A percentile compares a stretch with the other conserved stretches of the same genome.
phyloP scores from a whole-genome alignment of 306 rosid genomes.

The Crataegus laevigata region DNA sequence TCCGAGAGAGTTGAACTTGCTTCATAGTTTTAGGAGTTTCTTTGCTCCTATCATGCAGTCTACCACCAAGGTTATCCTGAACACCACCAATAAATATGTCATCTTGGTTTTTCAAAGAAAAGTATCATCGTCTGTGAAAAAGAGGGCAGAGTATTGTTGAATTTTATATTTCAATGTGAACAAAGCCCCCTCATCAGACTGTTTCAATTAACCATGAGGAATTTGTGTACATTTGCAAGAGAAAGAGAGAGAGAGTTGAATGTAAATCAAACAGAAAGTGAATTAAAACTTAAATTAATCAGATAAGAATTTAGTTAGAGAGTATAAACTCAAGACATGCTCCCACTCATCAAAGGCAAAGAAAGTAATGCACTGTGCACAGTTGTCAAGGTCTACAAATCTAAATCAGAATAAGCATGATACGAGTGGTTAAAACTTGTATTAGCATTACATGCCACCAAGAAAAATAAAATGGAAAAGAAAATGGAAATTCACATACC shows the following conservation, averaged over 20 bases:
- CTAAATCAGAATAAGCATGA: background rate
- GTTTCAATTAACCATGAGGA: background rate
- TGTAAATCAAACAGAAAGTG: background rate
- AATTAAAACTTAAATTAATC: background rate
- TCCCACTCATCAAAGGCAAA: background rate
- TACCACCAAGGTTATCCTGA: constrained; percentile 74
- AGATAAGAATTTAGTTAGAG: background rate
- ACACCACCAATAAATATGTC: constrained; percentile 13
- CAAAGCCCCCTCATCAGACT: background rate
- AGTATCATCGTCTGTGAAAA: background rate
- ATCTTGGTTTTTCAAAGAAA: constrained; percentile 5
- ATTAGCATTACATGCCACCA: background rate
- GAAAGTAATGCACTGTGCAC: no score
- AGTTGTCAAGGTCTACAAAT: no score
- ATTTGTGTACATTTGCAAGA: no score
- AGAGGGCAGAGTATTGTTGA: background rate
- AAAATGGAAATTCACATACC: constrained; percentile 40
- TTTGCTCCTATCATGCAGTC: constrained; percentile 77
- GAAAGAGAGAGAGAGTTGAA: background rate
- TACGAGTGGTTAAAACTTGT: background rate
- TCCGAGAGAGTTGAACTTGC: constrained; percentile 48
- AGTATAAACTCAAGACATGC: background rate
- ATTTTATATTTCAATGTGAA: constrained; percentile 1
- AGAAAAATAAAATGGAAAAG: background rate
- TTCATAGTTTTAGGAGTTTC: constrained; percentile 77